phyloP scores from a whole-genome alignment of 148 eudicot genomes.

The Linanthus parryae region DNA sequence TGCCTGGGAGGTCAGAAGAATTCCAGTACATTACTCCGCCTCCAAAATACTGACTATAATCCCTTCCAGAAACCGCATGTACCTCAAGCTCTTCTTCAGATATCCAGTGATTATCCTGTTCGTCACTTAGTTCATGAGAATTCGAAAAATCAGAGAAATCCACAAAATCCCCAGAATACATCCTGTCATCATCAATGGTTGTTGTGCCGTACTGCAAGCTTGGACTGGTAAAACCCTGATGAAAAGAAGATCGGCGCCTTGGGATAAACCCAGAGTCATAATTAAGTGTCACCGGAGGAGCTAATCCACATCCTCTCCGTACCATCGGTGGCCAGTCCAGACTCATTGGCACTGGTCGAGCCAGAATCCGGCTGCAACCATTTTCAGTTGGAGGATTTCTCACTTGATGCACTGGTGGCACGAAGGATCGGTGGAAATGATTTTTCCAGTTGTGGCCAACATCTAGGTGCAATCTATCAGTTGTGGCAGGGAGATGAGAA shows the following conservation, averaged over 20 bases:
- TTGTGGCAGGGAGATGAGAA: conserved; percentile 74
- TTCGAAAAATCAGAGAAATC: conserved; percentile 51
- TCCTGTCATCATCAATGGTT: conserved; percentile 60
- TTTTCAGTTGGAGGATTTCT: conserved; percentile 53
- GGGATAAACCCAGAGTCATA: conserved; percentile 64
- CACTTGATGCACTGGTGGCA: conserved; percentile 54
- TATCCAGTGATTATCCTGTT: conserved; percentile 82
- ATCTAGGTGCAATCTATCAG: conserved; percentile 95
- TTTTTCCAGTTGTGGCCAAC: conserved; percentile 83
- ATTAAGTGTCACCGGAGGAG: conserved; percentile 48
- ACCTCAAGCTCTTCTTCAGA: conserved; percentile 91
- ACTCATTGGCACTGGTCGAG: conserved; percentile 67
- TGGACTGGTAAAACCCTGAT: conserved; percentile 44
- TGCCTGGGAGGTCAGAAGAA: conserved; percentile 83
- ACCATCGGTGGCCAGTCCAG: conserved; percentile 82
- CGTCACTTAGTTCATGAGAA: conserved; percentile 62
- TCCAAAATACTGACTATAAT: conserved; percentile 90
- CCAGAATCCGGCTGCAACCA: conserved; percentile 43
- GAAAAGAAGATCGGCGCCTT: conserved; percentile 59
- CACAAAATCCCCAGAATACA: conserved; percentile 46
- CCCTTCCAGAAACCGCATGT: conserved; percentile 66
- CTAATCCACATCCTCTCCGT: conserved; percentile 37
- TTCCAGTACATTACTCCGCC: conserved; percentile 98
- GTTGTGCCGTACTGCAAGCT: conserved; percentile 34
- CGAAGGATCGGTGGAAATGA: conserved; percentile 56